Conservation (phyloP, 345 rosid species). For the Balakata baccata region DNA sequence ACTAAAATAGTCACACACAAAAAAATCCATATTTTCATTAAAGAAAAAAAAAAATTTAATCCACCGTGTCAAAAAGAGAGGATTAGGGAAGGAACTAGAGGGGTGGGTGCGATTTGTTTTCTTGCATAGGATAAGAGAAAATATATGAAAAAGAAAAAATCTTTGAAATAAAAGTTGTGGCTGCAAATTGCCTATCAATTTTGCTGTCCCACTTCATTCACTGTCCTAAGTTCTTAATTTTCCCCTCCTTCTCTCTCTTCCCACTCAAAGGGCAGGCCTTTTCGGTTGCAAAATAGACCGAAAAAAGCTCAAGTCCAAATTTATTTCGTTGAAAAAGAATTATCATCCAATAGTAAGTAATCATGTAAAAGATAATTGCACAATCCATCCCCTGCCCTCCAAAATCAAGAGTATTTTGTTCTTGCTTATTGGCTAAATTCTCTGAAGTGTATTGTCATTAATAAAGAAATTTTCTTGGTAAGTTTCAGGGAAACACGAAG, state of each 20-base stretch:
- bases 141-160: neutral
- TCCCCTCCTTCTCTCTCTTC: conserved; percentile 19
- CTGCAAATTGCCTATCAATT: conserved; percentile 45
- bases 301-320: neutral
- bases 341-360: neutral
- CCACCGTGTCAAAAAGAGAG: conserved; percentile 38
- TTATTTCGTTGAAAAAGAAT: neutral
- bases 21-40: neutral
- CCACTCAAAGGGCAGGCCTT: neutral
- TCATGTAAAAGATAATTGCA: neutral
- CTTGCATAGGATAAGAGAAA: conserved; percentile 22
- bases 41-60: neutral
- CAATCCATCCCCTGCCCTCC: neutral
- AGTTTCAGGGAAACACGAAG: neutral
- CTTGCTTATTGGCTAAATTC: conserved; percentile 3
- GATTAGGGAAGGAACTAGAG: conserved; percentile 37
- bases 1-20: neutral
- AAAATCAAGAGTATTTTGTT: neutral
- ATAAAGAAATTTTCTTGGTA: conserved; percentile 1
- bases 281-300: conserved; percentile 7
- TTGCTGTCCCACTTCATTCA: conserved; percentile 32
- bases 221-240: neutral
- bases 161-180: conserved; percentile 53
- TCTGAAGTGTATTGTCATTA: conserved; percentile 13
- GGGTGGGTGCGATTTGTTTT: conserved; percentile 35